Percentiles rank a stretch among this genome's conserved stretches.
phyloP scores from a whole-genome alignment of 371 early-diverging fungal genomes.

The Saksenaea oblongispora region DNA sequence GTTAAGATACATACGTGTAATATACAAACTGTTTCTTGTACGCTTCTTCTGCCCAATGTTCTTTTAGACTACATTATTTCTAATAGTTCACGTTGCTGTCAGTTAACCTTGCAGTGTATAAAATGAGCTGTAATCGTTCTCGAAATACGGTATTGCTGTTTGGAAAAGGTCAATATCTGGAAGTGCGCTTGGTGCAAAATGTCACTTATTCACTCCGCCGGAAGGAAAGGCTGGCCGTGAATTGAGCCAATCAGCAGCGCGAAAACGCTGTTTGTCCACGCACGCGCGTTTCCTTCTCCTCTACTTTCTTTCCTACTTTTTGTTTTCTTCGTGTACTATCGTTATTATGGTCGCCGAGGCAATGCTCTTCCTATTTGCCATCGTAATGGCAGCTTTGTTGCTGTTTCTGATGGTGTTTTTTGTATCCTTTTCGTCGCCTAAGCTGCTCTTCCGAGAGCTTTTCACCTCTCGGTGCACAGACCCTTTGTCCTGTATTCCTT shows the following conservation, averaged over 20 bases:
- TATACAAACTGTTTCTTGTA: too few species aligned
- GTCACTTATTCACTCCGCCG: neutral
- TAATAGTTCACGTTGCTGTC: too few species aligned
- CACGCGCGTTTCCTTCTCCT: constrained; percentile 8
- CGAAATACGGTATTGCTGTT: too few species aligned
- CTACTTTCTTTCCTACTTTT: constrained; percentile 8
- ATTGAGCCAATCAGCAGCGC: neutral
- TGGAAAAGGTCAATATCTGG: too few species aligned
- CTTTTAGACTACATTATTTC: too few species aligned
- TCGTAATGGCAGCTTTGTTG: constrained; percentile 86
- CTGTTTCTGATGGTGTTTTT: constrained; percentile 95
- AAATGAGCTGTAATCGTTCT: too few species aligned
- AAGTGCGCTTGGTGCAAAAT: too few species aligned
- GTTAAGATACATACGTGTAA: too few species aligned
- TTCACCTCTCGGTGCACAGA: neutral
- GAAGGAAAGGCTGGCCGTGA: neutral
- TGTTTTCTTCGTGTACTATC: neutral
- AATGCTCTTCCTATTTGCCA: constrained; percentile 86
- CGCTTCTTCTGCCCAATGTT: too few species aligned
- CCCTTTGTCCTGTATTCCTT: neutral
- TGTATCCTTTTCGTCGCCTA: constrained; percentile 57
- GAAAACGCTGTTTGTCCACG: neutral
- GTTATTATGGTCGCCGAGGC: constrained; percentile 71
- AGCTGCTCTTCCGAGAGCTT: neutral
- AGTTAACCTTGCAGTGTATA: too few species aligned